Evolutionary conservation across 73 alveolate species (phyloP), one percentile per base, ranked within the genome.

Genomic region (Paramecium tetraurelia): DNA sequence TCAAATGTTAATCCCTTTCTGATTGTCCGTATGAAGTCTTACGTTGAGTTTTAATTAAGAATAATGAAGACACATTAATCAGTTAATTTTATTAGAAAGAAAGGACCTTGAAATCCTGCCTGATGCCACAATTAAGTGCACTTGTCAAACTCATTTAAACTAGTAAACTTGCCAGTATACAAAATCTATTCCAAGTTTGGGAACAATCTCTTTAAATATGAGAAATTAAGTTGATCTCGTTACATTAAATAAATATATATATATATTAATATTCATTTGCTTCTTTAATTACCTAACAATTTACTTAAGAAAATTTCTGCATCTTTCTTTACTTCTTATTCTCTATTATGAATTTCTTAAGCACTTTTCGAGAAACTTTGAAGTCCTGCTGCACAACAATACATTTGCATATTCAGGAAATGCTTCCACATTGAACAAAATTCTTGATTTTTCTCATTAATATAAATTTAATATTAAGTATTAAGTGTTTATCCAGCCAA

Each of bases 101-200:
- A 72, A 2, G 86, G 86, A 36, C 86, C 86, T 38, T 72, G 16
- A 72, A 72, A 72, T 72, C 86, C 86, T 8, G 86, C 86, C 20
- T 33, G n/a, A 72, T 72, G 86, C 86, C 86, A 72, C 14, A 72
- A 35, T 72, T 72, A 72, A 3, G 86, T 72, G 38, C 86, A 72
- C 11, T 72, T 36, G n/a, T 72, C 86, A 10, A 72, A 36, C 21
- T 72, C 86, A 33, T 36, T 72, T 18, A 72, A 72, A 72, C 86
- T 72, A 16, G 86, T 72, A 16, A 36, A 72, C 7, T 72, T 72
- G 27, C 86, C 86, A 5, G 86, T 72, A 38, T 36, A 72, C 7
- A 72, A 38, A 5, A 72, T 72, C 18, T 35, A 14, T 12, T 72
- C 86, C 18, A 72, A 63, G 14, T 10, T 72, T 20, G 86, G 86